Conservation (phyloP, 2,329 filamentous ascomycete genomes). For the Hypoxylon sp. region DNA sequence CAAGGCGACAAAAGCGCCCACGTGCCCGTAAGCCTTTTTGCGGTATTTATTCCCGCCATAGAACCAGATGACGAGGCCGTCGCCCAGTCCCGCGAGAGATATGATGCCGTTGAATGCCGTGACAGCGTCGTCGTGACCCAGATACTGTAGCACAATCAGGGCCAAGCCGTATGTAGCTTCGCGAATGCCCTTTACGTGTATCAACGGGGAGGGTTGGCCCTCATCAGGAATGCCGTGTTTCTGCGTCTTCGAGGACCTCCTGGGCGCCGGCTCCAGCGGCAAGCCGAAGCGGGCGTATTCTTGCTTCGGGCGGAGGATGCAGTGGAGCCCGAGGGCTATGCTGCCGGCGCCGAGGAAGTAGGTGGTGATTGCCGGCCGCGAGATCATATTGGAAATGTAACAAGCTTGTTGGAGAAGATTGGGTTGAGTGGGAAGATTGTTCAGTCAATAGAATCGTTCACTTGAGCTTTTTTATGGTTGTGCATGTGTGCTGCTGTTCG, state of each 20-base stretch:
- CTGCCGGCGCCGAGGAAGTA: constrained; percentile 23
- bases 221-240: neutral
- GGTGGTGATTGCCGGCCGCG: neutral
- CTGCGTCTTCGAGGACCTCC: neutral
- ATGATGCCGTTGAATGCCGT: constrained; percentile 11
- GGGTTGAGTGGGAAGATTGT: neutral
- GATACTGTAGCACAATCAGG: constrained; percentile 11
- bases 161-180: constrained; percentile 23
- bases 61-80: constrained; percentile 24
- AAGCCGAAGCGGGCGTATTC: constrained; percentile 30
- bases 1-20: constrained; percentile 7
- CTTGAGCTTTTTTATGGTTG: constrained; percentile 10
- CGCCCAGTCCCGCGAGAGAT: constrained; percentile 12
- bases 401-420: neutral
- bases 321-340: constrained; percentile 21
- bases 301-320: constrained; percentile 21
- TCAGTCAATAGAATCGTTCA: neutral
- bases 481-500: constrained; percentile 1
- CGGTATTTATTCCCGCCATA: constrained; percentile 12
- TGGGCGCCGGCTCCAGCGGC: constrained; percentile 16
- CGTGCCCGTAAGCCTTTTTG: constrained; percentile 9
- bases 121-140: constrained; percentile 19
- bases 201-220: constrained; percentile 13
- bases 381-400: constrained; percentile 3
- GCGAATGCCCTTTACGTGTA: constrained; percentile 28